Percentiles rank a stretch among this genome's conserved stretches.
Conservation (phyloP, 2,329 filamentous ascomycete species). For the Aureobasidium sp. region DNA sequence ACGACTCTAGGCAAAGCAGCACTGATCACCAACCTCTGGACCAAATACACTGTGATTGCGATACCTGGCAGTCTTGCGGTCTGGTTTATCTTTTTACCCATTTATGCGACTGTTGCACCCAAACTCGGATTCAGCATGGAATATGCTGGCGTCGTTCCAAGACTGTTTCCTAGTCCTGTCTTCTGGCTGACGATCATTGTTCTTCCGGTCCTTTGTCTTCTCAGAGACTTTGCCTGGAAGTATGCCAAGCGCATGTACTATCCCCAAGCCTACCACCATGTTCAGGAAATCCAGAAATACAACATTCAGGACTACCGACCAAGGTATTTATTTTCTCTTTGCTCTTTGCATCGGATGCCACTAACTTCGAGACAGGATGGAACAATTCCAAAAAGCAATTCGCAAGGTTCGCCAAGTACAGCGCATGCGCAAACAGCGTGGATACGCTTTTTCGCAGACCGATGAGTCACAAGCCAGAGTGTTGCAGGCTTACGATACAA, state of each 20-base stretch:
- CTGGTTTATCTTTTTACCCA: conserved; percentile 84
- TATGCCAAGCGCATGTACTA: conserved; percentile 96
- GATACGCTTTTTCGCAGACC: conserved; percentile 95
- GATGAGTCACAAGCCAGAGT: conserved; percentile 94
- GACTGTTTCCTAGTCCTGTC: conserved; percentile 68
- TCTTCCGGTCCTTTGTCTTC: conserved; percentile 70
- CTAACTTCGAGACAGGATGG: conserved; percentile 57
- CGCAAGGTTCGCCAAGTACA: conserved; percentile 97
- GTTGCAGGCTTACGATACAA: conserved; percentile 96
- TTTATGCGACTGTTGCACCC: conserved; percentile 79
- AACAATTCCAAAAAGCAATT: conserved; percentile 99
- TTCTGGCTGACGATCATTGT: conserved; percentile 87
- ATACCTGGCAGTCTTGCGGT: conserved; percentile 89
- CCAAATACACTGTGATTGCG: conserved; percentile 91
- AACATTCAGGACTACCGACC: conserved; percentile 99
- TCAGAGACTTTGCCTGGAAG: conserved; percentile 92
- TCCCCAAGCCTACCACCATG: conserved; percentile 92
- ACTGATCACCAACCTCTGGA: conserved; percentile 95
- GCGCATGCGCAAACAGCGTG: conserved; percentile 97
- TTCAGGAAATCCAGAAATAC: conserved; percentile 99
- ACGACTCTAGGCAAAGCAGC: conserved; percentile 93
- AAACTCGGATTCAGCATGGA: conserved; percentile 73
- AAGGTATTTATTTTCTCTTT: conserved; percentile 49
- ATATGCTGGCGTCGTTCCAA: conserved; percentile 74
- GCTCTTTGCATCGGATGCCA: neutral